phyloP scores from a whole-genome alignment of 306 rosid species.

The Prosopis cineraria region DNA sequence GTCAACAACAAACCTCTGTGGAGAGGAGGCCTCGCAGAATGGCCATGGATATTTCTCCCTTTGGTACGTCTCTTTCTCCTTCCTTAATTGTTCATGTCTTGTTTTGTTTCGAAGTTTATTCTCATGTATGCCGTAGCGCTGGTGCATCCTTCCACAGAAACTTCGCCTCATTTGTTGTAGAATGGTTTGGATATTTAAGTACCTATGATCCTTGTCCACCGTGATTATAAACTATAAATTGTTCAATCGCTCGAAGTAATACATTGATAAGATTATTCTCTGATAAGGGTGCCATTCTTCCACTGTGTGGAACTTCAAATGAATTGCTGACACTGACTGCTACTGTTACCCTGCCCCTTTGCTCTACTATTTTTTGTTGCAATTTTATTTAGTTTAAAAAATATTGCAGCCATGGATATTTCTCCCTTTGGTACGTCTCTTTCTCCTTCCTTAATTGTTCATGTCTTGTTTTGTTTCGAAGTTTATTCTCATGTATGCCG shows the following conservation, averaged over 20 bases:
- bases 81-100: too few relatives aligned
- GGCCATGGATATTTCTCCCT: constrained; percentile 62
- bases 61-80: constrained; percentile 44
- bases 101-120: too few relatives aligned
- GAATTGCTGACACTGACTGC: constrained; percentile 10
- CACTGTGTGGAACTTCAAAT: background rate
- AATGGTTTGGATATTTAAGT: background rate
- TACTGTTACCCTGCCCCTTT: background rate
- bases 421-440: too few relatives aligned
- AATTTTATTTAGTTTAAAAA: background rate
- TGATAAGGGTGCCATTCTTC: background rate
- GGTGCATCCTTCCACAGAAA: too few relatives aligned
- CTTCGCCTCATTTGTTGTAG: background rate
- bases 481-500: too few relatives aligned
- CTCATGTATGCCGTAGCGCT: too few relatives aligned
- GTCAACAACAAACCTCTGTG: constrained; percentile 46
- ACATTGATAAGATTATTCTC: background rate
- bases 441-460: too few relatives aligned
- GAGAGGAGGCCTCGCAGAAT: constrained; percentile 52
- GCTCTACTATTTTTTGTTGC: too few relatives aligned
- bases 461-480: too few relatives aligned
- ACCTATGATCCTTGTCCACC: background rate
- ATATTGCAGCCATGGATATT: background rate
- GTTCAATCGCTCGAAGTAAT: background rate
- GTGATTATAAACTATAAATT: background rate